These are phyloP conservation scores for Rhododendron simsii DNA, from an alignment of 148 eudicot genomes.

Conservation along the genomic window DNA sequence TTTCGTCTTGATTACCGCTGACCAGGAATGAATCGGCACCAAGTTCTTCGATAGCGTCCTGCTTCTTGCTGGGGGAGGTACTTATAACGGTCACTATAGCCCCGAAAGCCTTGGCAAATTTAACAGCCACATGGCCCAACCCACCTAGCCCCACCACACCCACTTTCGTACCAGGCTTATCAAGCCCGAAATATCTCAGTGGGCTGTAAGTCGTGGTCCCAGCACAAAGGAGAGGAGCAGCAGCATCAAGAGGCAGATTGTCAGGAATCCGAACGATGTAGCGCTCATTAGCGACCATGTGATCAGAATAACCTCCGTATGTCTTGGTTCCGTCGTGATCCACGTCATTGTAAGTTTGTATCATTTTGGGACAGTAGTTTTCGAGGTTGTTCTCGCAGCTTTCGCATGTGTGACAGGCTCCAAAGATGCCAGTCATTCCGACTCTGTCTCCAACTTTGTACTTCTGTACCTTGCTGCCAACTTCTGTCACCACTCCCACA, in stretches of 20 bases:
- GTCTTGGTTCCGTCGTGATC: conserved; percentile 18
- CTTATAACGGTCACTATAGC: conserved; percentile 26
- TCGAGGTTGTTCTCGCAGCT: conserved; percentile 7
- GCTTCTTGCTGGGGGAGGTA: conserved; percentile 23
- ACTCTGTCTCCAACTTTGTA: conserved; percentile 20
- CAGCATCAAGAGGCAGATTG: conserved; percentile 20
- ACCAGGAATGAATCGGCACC: conserved; percentile 26
- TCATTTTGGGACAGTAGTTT: conserved; percentile 10
- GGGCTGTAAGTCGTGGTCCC: conserved; percentile 32
- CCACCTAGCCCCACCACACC: conserved; percentile 29
- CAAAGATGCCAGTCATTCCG: conserved; percentile 13
- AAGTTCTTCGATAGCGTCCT: conserved; percentile 21
- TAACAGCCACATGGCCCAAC: conserved; percentile 27
- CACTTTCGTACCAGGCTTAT: conserved; percentile 21
- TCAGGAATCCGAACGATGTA: conserved; percentile 23
- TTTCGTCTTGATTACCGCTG: conserved; percentile 16
- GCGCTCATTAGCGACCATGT: conserved; percentile 25
- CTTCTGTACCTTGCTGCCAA: conserved; percentile 12
- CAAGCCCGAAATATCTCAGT: conserved; percentile 28
- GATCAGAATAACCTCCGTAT: conserved; percentile 35
- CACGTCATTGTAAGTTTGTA: background rate
- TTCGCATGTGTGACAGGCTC: conserved; percentile 2
- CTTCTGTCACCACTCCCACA: conserved; percentile 12
- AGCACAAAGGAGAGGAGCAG: conserved; percentile 31
- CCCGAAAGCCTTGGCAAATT: conserved; percentile 32